phyloP scores from a whole-genome alignment of 192 early-diverging fungal genomes.

The Powellomyces hirtus region DNA sequence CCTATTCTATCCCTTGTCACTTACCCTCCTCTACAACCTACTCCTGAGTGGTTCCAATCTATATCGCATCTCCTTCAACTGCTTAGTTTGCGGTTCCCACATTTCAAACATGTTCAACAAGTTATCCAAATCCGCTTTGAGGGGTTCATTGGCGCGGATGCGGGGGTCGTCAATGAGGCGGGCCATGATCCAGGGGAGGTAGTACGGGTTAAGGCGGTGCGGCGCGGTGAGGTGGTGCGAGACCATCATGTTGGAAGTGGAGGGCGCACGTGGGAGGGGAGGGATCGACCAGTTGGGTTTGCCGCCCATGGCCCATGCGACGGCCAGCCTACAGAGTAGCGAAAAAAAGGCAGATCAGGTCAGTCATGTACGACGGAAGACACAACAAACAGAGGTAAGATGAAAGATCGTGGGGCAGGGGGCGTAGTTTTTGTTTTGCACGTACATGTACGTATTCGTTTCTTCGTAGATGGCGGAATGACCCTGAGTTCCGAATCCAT shows the following conservation, averaged over 20 bases:
- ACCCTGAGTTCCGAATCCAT: slow-evolving; percentile 77
- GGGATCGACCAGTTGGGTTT: slow-evolving; percentile 8
- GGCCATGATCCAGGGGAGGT: slow-evolving; percentile 89
- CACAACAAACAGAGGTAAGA: too few species aligned
- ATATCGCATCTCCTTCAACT: slow-evolving; percentile 83
- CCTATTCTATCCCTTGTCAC: too few species aligned
- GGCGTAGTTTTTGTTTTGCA: too few species aligned
- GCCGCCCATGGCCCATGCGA: slow-evolving; percentile 43
- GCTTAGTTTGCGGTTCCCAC: slow-evolving; percentile 75
- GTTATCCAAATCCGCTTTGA: slow-evolving; percentile 65
- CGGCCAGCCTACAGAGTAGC: slow-evolving; percentile 26
- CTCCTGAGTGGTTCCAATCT: slow-evolving; percentile 77
- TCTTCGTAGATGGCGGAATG: slow-evolving; percentile 95
- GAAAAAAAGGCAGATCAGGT: background rate
- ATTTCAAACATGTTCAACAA: slow-evolving; percentile 69
- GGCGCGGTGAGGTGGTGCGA: slow-evolving; percentile 58
- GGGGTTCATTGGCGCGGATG: slow-evolving; percentile 42
- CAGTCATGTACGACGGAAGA: background rate
- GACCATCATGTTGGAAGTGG: slow-evolving; percentile 8
- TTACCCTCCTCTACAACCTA: slow-evolving; percentile 32
- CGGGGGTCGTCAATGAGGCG: slow-evolving; percentile 70
- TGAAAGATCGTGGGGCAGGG: too few species aligned
- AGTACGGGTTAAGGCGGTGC: slow-evolving; percentile 80
- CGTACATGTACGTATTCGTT: slow-evolving; percentile 73
- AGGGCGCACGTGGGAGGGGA: background rate